Evolutionary conservation across 768 basidiomycete genomes (phyloP), one percentile per base, ranked within the genome.

Genomic region (Coprinopsis strossmayeri): DNA sequence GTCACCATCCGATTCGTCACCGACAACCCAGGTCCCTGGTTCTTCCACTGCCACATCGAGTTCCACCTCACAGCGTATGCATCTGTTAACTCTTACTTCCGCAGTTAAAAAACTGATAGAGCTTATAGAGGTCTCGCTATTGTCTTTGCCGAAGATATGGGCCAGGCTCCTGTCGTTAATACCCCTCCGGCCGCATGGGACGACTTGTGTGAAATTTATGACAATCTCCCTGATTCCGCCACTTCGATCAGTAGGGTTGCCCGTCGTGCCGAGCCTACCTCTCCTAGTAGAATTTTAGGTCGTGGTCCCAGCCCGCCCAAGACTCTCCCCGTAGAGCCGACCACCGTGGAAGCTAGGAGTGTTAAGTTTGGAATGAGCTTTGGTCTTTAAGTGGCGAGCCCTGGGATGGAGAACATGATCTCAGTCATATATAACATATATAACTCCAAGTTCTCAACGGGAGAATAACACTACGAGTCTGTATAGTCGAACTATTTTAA

Each of bases 1-100:
- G 72, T 76, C 20, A 77, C 77, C 0, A 66, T 89, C 35, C 76
- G 84, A 3, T 87, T 84, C 66, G 62, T 62, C 24, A 83, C 84
- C 0, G 77, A 88, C 56, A 87, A 87, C 61, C 63, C 83, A 1
- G 86, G 84, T 3, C 77, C 78, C 5, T 83, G 79, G 74, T 66
- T 77, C 51, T 58, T 76, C 48, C 74, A 74, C 39, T 73, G 53
- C 15, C 53, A 53, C 34, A 35, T 56, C 26, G 45, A 48, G 30
- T 48, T 45, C 49, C 46, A 46, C 34, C 41, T 46, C 21, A 18
- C 15, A 13, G 32, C 12, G 45, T 45, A 35, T 3, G 46, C 27
- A 17, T 26, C 20, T 9, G 12, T 18, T n/a, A n/a, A 26, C 32
- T 20, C 13, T 2, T 18, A 10, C 17, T 17, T 42, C 26, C 17